These are phyloP conservation scores for Xylaria sp. DNA, from an alignment of 2,329 filamentous ascomycete species.

Conservation along the genomic window DNA sequence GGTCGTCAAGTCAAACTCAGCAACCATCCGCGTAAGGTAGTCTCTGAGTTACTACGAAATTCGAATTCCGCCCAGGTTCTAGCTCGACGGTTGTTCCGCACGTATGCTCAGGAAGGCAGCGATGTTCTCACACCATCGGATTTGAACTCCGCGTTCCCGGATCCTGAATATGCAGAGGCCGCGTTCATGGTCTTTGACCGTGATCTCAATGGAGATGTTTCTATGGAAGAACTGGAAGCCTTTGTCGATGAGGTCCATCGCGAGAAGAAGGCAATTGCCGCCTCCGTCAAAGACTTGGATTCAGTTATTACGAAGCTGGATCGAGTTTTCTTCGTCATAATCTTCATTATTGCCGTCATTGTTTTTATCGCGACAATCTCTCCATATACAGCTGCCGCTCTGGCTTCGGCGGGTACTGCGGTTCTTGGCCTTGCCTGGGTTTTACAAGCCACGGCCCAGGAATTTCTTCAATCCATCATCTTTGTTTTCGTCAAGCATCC, in stretches of 20 bases:
- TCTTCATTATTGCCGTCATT: conserved; percentile 80
- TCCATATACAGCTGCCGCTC: conserved; percentile 85
- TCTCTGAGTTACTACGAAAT: conserved; percentile 78
- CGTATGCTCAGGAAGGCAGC: conserved; percentile 77
- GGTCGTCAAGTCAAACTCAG: conserved; percentile 73
- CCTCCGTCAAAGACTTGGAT: conserved; percentile 93
- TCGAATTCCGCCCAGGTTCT: conserved; percentile 82
- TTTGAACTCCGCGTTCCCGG: conserved; percentile 79
- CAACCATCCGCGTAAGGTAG: conserved; percentile 85
- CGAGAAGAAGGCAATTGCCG: conserved; percentile 94
- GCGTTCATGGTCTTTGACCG: conserved; percentile 95
- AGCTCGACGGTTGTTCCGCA: conserved; percentile 87
- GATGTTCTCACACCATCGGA: conserved; percentile 84
- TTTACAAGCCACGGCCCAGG: conserved; percentile 90
- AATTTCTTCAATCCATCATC: conserved; percentile 92
- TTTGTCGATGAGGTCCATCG: conserved; percentile 94
- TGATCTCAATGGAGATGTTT: conserved; percentile 95
- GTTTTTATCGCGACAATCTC: conserved; percentile 92
- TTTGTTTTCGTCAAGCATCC: conserved; percentile 98
- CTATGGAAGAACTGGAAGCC: conserved; percentile 91
- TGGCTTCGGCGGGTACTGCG: conserved; percentile 88
- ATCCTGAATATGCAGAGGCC: conserved; percentile 85
- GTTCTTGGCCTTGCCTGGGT: conserved; percentile 93
- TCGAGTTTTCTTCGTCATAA: conserved; percentile 87
- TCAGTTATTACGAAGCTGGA: conserved; percentile 92